phyloP scores from a whole-genome alignment of 192 early-diverging fungal genomes.

The Gryganskiella cystojenkinii region DNA sequence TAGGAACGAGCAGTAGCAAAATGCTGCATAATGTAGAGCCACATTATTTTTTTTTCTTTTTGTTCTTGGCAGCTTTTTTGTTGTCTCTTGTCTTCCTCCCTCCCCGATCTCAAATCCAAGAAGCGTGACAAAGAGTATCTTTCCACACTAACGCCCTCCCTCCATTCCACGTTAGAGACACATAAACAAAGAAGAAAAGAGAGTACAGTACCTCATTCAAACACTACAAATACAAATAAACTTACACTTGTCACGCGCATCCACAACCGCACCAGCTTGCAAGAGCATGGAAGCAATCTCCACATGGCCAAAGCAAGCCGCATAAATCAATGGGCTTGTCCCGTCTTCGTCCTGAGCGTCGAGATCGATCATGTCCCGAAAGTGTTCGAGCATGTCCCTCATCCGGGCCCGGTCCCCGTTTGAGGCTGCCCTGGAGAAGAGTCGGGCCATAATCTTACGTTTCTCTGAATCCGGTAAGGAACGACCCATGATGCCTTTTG shows the following conservation, averaged over 20 bases:
- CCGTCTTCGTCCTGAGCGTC: constrained; percentile 88
- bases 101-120: not conserved
- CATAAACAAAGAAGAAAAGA: too few species aligned
- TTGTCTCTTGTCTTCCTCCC: too few species aligned
- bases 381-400: constrained; percentile 66
- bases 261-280: constrained; percentile 75
- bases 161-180: too few species aligned
- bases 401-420: constrained; percentile 77
- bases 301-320: constrained; percentile 86
- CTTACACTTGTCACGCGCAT: constrained; percentile 84
- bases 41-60: too few species aligned
- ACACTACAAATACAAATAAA: constrained; percentile 10
- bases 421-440: constrained; percentile 75
- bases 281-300: constrained; percentile 76
- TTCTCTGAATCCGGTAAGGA: constrained; percentile 59
- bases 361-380: constrained; percentile 72
- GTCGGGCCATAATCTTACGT: constrained; percentile 61
- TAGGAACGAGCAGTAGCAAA: not conserved
- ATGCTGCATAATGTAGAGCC: too few species aligned
- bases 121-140: too few species aligned
- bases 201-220: not conserved
- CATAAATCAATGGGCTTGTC: constrained; percentile 87
- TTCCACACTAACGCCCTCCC: too few species aligned
- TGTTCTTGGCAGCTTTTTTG: not conserved
- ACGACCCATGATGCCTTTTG: constrained; percentile 17